A percentile compares a stretch with the other conserved stretches of the same genome.
Conservation (phyloP, 371 early-diverging fungal species). For the Basidiobolus meristosporus region DNA sequence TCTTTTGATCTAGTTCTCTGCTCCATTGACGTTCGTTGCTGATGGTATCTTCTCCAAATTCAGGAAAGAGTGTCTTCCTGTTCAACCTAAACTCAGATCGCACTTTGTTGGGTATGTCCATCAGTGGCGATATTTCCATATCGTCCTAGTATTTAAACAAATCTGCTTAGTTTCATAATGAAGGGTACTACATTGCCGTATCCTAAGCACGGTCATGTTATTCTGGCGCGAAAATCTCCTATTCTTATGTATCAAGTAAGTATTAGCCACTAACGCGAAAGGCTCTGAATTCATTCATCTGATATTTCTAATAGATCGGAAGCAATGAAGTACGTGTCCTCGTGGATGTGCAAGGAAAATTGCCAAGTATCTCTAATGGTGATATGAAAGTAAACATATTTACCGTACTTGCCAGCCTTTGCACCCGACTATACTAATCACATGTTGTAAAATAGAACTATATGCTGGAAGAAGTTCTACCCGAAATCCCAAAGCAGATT, state of each 20-base stretch:
- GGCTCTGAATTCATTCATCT: no score
- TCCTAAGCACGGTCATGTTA: slow-evolving; percentile 78
- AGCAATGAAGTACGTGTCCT: slow-evolving; percentile 76
- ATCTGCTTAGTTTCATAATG: slow-evolving; percentile 21
- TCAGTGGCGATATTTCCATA: not conserved
- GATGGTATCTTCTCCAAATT: slow-evolving; percentile 93
- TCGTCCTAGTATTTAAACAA: not conserved
- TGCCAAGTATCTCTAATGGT: slow-evolving; percentile 47
- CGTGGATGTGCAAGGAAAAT: slow-evolving; percentile 78
- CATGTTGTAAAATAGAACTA: slow-evolving; percentile 14
- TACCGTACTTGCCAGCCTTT: no score
- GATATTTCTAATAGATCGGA: slow-evolving; percentile 48
- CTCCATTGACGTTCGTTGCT: slow-evolving; percentile 61
- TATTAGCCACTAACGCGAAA: not conserved
- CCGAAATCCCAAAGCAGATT: slow-evolving; percentile 43
- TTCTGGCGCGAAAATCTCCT: slow-evolving; percentile 68
- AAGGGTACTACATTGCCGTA: slow-evolving; percentile 53
- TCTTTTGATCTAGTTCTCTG: slow-evolving; percentile 17
- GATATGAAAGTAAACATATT: slow-evolving; percentile 20
- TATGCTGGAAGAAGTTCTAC: slow-evolving; percentile 32
- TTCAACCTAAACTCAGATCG: slow-evolving; percentile 29
- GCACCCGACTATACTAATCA: not conserved
- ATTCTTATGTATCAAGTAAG: slow-evolving; percentile 72
- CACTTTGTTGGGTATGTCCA: slow-evolving; percentile 66
- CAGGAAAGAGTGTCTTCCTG: slow-evolving; percentile 43